A percentile compares a stretch with the other conserved stretches of the same genome.
phyloP scores from a whole-genome alignment of 306 rosid genomes.

The Acmispon strigosus region DNA sequence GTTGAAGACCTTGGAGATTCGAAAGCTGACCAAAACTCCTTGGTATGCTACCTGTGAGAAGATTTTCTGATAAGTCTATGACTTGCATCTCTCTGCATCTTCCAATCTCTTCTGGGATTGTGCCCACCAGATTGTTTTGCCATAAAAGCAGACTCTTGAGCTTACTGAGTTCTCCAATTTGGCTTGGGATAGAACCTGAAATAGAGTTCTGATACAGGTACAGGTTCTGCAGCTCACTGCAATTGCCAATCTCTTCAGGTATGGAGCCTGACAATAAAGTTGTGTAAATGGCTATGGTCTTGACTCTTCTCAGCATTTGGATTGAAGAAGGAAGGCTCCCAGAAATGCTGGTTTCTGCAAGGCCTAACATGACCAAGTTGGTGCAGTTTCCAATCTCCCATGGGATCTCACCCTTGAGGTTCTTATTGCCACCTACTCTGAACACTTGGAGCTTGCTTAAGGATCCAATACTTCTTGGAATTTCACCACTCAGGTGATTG shows the following conservation, averaged over 20 bases:
- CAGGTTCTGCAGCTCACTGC: slow-evolving; percentile 64
- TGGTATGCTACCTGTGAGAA: slow-evolving; percentile 75
- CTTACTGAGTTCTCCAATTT: slow-evolving; percentile 52
- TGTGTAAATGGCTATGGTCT: slow-evolving; percentile 69
- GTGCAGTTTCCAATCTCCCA: slow-evolving; percentile 90
- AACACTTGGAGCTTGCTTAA: slow-evolving; percentile 53
- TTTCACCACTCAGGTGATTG: slow-evolving; percentile 60
- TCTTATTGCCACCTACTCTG: slow-evolving; percentile 83
- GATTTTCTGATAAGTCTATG: slow-evolving; percentile 75
- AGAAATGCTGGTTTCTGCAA: slow-evolving; percentile 85
- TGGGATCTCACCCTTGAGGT: slow-evolving; percentile 72
- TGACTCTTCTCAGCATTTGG: slow-evolving; percentile 53
- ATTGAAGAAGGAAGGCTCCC: slow-evolving; percentile 82
- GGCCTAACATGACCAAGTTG: slow-evolving; percentile 66
- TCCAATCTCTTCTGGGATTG: slow-evolving; percentile 71
- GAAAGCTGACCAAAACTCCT: slow-evolving; percentile 55
- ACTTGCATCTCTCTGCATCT: slow-evolving; percentile 55
- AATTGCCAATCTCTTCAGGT: slow-evolving; percentile 84
- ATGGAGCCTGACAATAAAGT: slow-evolving; percentile 62
- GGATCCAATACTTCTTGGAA: slow-evolving; percentile 72
- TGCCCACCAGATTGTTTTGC: slow-evolving; percentile 76
- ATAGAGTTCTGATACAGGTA: slow-evolving; percentile 71
- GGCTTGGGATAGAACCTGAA: slow-evolving; percentile 60
- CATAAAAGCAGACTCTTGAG: slow-evolving; percentile 63
- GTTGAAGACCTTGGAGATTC: slow-evolving; percentile 64